Evolutionary conservation across 345 rosid species (phyloP).

Genomic region (Adansonia digitata): DNA sequence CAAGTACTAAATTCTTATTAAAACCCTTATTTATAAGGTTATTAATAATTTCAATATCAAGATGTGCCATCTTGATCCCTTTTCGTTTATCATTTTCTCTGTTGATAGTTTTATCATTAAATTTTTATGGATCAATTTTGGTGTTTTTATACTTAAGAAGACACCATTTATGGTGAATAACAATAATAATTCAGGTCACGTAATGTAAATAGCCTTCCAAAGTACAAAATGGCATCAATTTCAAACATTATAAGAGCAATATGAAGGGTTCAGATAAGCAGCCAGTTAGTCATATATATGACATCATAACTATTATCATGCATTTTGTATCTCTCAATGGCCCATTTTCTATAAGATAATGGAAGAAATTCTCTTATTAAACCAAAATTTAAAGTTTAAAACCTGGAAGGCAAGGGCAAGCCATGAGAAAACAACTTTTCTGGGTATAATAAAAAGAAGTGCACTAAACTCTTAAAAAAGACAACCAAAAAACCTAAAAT

Average conservation of each 20-base stretch:
- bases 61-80: background rate
- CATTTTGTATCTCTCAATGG: background rate
- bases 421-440: background rate
- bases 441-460: too few species aligned
- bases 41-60: background rate
- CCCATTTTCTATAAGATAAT: background rate
- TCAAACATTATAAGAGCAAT: background rate
- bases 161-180: background rate
- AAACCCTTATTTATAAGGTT: background rate
- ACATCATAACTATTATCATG: background rate
- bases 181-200: background rate
- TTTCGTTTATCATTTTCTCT: background rate
- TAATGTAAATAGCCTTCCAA: background rate
- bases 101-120: background rate
- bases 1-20: background rate
- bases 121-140: background rate
- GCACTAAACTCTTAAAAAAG: too few species aligned
- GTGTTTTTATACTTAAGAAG: constrained; percentile 1
- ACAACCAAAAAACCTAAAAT: too few species aligned
- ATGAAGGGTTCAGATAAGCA: background rate
- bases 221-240: background rate
- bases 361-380: background rate
- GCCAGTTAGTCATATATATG: background rate
- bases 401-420: background rate
- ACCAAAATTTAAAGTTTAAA: background rate